Conservation (phyloP, 2,329 filamentous ascomycete species). For the Fusarium albidum region DNA sequence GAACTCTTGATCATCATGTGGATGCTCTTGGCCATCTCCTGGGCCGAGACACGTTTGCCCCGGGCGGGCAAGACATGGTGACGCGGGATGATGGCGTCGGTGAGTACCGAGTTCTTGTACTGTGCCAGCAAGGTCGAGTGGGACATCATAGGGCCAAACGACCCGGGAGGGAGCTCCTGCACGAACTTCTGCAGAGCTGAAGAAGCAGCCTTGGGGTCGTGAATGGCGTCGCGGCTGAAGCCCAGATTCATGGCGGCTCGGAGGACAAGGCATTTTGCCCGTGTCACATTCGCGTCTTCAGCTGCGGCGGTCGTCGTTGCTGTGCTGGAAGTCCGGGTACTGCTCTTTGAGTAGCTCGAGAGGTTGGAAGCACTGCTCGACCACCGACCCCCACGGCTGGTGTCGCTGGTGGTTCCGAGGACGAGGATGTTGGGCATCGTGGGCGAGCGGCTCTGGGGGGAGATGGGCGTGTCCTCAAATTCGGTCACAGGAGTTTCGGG, state of each 20-base stretch:
- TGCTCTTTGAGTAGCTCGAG: conserved; percentile 80
- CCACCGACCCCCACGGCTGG: conserved; percentile 74
- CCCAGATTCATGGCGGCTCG: conserved; percentile 88
- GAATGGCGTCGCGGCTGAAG: conserved; percentile 69
- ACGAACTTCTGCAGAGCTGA: conserved; percentile 77
- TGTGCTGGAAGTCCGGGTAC: conserved; percentile 72
- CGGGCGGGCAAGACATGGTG: conserved; percentile 54
- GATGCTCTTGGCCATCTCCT: conserved; percentile 84
- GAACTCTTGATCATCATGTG: conserved; percentile 75
- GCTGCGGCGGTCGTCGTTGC: conserved; percentile 72
- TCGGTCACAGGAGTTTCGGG: conserved; percentile 95
- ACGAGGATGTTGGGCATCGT: conserved; percentile 89
- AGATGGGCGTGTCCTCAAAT: conserved; percentile 89
- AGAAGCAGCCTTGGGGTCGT: conserved; percentile 54
- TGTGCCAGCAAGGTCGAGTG: conserved; percentile 77
- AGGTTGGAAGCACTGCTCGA: conserved; percentile 82
- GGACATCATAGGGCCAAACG: conserved; percentile 77
- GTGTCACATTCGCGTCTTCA: conserved; percentile 80
- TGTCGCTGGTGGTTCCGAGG: conserved; percentile 72
- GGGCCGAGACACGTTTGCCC: conserved; percentile 69
- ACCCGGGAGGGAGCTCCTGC: conserved; percentile 75
- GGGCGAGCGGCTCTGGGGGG: conserved; percentile 78
- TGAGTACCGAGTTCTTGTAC: conserved; percentile 82
- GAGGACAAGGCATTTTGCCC: conserved; percentile 80
- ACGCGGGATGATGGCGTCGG: conserved; percentile 67